A percentile compares a stretch with the other conserved stretches of the same genome.
Conservation (phyloP, 164 flowering plant species). For the Dillenia suffruticosa region DNA sequence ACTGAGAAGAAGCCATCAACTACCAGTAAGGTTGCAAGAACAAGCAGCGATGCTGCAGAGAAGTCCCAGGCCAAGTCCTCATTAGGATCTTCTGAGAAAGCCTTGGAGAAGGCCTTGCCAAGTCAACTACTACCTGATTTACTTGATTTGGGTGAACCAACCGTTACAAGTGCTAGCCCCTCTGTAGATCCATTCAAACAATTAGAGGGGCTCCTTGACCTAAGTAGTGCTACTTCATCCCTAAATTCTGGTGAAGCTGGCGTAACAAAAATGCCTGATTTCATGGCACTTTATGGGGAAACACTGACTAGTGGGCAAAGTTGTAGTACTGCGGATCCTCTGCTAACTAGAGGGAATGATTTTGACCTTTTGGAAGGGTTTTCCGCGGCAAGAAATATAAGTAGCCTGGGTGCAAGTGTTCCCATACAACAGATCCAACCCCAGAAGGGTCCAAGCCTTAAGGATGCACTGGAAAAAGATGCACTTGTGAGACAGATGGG, state of each 20-base stretch:
- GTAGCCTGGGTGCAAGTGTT: conserved; percentile 21
- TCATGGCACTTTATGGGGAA: conserved; percentile 49
- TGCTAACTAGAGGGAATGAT: conserved; percentile 13
- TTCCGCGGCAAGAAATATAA: conserved; percentile 15
- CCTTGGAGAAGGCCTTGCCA: conserved; percentile 28
- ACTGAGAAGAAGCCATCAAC: conserved; percentile 48
- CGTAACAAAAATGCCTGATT: conserved; percentile 37
- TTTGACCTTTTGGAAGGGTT: conserved; percentile 25
- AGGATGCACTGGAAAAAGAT: conserved; percentile 74
- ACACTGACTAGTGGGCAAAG: conserved; percentile 25
- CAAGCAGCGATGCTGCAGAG: conserved; percentile 26
- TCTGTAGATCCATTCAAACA: conserved; percentile 75
- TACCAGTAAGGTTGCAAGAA: conserved; percentile 36
- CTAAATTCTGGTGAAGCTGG: conserved; percentile 15
- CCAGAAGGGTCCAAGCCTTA: conserved; percentile 67
- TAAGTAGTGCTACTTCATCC: conserved; percentile 22
- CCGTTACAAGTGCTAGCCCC: conserved; percentile 23
- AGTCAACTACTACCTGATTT: conserved; percentile 73
- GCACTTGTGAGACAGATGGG: conserved; percentile 93
- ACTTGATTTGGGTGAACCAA: conserved; percentile 78
- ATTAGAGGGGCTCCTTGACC: conserved; percentile 81
- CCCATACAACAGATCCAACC: conserved; percentile 13
- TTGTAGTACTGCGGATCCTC: conserved; percentile 11
- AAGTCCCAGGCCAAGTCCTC: conserved; percentile 28
- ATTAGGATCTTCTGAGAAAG: conserved; percentile 14